Percentiles rank a stretch among this genome's conserved stretches.
These are phyloP conservation scores for Citrus reticulata DNA, from an alignment of 345 rosid genomes.

Conservation along the genomic window DNA sequence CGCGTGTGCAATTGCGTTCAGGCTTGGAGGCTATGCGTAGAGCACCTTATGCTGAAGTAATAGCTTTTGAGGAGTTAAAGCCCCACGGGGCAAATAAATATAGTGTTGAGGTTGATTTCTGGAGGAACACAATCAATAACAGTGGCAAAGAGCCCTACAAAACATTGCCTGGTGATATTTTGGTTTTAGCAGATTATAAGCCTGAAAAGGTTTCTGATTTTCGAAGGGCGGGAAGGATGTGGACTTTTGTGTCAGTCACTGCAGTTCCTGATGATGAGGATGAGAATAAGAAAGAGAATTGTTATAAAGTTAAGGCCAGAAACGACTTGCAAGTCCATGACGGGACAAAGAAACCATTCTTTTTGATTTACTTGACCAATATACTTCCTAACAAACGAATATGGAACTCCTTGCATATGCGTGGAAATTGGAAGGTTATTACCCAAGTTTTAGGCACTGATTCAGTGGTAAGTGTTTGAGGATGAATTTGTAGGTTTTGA, in stretches of 20 bases:
- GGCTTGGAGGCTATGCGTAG: constrained; percentile 23
- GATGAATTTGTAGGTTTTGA: not conserved
- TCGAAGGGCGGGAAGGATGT: constrained; percentile 24
- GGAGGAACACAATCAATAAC: constrained; percentile 31
- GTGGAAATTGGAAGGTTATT: constrained; percentile 7
- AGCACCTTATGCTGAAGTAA: constrained; percentile 36
- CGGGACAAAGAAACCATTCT: not conserved
- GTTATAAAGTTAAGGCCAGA: not conserved
- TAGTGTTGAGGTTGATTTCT: constrained; percentile 16
- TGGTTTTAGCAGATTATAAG: constrained; percentile 27
- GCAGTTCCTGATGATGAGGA: not conserved
- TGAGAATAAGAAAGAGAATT: not conserved
- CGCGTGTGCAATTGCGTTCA: constrained; percentile 32
- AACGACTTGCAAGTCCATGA: not conserved
- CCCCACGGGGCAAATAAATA: not conserved
- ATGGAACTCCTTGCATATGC: not conserved
- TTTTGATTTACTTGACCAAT: constrained; percentile 25
- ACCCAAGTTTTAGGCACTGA: constrained; percentile 10
- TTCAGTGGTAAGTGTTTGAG: not conserved
- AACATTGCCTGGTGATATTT: constrained; percentile 40
- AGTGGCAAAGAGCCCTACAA: constrained; percentile 30
- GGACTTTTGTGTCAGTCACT: constrained; percentile 24
- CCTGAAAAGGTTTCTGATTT: constrained; percentile 38
- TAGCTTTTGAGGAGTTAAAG: not conserved
- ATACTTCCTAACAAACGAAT: constrained; percentile 16